A percentile compares a stretch with the other conserved stretches of the same genome.
phyloP scores from a whole-genome alignment of 306 rosid genomes.

The Cicer yamashitae region DNA sequence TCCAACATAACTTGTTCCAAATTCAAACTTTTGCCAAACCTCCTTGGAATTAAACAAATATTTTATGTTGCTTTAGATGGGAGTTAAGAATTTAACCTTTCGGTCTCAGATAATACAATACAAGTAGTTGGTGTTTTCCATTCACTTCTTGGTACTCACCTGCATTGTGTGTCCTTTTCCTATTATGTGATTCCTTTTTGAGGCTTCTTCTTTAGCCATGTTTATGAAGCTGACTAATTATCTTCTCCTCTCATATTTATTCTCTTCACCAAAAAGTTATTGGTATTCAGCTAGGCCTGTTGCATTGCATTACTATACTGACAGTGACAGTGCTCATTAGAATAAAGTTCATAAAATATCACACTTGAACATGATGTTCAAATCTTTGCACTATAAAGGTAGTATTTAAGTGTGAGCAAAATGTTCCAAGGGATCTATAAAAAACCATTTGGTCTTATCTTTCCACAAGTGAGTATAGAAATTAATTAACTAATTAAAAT shows the following conservation, averaged over 20 bases:
- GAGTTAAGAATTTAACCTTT: conserved; percentile 68
- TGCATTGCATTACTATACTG: conserved; percentile 15
- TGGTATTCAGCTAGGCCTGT: conserved; percentile 33
- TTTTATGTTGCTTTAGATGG: conserved; percentile 64
- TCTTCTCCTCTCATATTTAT: neutral
- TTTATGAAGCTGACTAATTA: conserved; percentile 29
- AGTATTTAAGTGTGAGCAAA: conserved; percentile 26
- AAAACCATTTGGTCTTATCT: no score
- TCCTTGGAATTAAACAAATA: conserved; percentile 36
- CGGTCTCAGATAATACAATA: conserved; percentile 28
- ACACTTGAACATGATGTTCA: conserved; percentile 25
- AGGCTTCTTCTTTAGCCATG: conserved; percentile 51
- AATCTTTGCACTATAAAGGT: conserved; percentile 40
- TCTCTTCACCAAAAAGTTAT: conserved; percentile 8
- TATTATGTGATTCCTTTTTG: conserved; percentile 7
- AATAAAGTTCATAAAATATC: conserved; percentile 47
- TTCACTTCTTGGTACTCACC: conserved; percentile 66
- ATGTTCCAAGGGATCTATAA: conserved; percentile 22
- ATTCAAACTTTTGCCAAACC: conserved; percentile 45
- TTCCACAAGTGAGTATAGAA: no score
- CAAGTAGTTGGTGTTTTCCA: conserved; percentile 58
- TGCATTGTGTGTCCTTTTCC: conserved; percentile 48
- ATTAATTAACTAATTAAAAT: no score
- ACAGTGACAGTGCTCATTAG: conserved; percentile 1
- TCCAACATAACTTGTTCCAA: conserved; percentile 37